Conservation (phyloP, 305 asterid species). For the Petunia hybrid region DNA sequence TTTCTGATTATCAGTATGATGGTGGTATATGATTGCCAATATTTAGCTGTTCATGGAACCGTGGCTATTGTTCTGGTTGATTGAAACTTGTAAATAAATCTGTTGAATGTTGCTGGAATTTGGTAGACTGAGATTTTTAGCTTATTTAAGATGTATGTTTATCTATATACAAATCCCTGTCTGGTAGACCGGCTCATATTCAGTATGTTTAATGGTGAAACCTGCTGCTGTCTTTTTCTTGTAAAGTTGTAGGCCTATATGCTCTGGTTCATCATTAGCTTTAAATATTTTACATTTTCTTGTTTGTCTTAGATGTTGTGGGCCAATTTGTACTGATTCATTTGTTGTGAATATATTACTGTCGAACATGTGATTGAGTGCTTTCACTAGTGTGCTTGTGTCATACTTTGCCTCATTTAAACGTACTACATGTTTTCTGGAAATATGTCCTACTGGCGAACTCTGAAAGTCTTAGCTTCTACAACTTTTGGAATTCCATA, state of each 20-base stretch:
- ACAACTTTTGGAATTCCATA: conserved; percentile 5
- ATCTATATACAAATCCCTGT: neutral
- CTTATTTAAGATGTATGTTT: neutral
- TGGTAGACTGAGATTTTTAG: neutral
- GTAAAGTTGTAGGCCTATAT: neutral
- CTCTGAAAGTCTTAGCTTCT: neutral
- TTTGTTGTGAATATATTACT: conserved; percentile 11
- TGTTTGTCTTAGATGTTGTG: neutral
- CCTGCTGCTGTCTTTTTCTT: neutral
- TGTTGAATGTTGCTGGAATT: neutral
- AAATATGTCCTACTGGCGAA: neutral
- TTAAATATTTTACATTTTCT: neutral
- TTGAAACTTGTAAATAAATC: neutral
- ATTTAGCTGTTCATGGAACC: conserved; percentile 21
- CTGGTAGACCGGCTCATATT: neutral
- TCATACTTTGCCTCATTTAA: neutral
- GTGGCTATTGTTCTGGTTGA: neutral
- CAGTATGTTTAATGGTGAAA: neutral
- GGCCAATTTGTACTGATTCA: conserved; percentile 14
- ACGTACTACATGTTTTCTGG: neutral
- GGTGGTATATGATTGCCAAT: conserved; percentile 26
- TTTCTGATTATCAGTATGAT: neutral
- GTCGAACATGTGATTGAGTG: neutral
- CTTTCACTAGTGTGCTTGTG: conserved; percentile 20
- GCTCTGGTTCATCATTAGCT: conserved; percentile 19